phyloP scores from a whole-genome alignment of 345 rosid species.

The Mangifera indica region DNA sequence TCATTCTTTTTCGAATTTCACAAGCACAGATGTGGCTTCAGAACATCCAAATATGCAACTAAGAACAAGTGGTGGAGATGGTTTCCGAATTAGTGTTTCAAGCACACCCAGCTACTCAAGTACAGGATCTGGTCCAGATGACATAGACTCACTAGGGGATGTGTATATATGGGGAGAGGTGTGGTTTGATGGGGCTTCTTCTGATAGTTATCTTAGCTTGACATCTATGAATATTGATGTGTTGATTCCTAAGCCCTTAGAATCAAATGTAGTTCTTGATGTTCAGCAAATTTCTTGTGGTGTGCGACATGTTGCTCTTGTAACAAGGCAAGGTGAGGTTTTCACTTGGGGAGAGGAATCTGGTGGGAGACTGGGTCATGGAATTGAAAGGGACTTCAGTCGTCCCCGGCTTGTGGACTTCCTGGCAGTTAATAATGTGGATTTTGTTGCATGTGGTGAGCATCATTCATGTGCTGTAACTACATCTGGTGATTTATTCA shows the following conservation, averaged over 20 bases:
- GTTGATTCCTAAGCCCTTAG: constrained; percentile 71
- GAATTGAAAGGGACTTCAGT: constrained; percentile 58
- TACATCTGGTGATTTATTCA: constrained; percentile 72
- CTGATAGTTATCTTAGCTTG: constrained; percentile 47
- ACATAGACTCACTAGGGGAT: constrained; percentile 94
- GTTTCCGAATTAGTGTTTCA: constrained; percentile 88
- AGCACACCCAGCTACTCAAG: constrained; percentile 94
- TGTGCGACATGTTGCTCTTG: constrained; percentile 72
- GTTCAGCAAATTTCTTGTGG: constrained; percentile 97
- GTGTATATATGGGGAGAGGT: constrained; percentile 95
- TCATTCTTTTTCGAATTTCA: constrained; percentile 37
- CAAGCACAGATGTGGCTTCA: constrained; percentile 77
- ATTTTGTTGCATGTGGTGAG: constrained; percentile 83
- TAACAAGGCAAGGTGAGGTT: constrained; percentile 95
- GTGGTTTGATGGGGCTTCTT: constrained; percentile 63
- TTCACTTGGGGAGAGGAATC: constrained; percentile 98
- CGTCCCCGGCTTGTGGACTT: constrained; percentile 81
- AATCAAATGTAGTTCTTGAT: constrained; percentile 91
- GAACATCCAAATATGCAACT: constrained; percentile 86
- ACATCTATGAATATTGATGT: constrained; percentile 52
- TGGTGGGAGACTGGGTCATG: constrained; percentile 96
- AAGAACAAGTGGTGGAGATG: constrained; percentile 83
- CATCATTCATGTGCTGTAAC: constrained; percentile 86
- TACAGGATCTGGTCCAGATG: constrained; percentile 97
- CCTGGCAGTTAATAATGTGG: constrained; percentile 71